phyloP scores from a whole-genome alignment of 306 rosid genomes.

The Quercus wislizeni region DNA sequence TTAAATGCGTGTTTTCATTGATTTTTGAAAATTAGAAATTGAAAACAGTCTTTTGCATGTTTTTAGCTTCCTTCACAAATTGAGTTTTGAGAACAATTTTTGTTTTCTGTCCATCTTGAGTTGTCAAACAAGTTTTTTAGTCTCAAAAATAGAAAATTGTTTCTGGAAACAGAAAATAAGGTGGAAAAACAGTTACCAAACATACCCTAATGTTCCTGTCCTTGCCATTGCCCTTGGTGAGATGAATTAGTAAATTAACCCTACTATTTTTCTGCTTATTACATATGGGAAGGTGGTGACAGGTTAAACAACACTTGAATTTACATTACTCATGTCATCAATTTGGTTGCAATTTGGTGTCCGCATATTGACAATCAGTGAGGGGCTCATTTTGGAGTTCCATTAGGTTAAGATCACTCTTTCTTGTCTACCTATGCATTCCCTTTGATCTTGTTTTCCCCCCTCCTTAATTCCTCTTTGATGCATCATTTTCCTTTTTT shows the following conservation, averaged over 20 bases:
- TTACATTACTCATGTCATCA: not conserved
- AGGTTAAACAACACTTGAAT: not conserved
- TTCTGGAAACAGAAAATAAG: too few relatives aligned
- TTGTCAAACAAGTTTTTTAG: too few relatives aligned
- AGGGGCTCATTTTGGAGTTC: not conserved
- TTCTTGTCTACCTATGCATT: not conserved
- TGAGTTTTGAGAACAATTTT: too few relatives aligned
- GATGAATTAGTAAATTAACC: not conserved
- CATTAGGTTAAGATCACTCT: not conserved
- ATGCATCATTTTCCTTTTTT: not conserved
- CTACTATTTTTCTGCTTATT: not conserved
- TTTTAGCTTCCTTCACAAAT: too few relatives aligned
- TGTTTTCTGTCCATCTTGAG: too few relatives aligned
- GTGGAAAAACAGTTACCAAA: too few relatives aligned
- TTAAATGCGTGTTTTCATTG: too few relatives aligned
- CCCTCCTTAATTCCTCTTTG: not conserved
- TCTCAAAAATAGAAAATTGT: too few relatives aligned
- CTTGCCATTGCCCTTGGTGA: not conserved
- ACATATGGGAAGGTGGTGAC: not conserved
- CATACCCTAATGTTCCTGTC: not conserved
- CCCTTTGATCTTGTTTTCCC: not conserved
- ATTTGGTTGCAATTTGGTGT: not conserved
- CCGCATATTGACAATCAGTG: not conserved
- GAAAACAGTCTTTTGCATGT: too few relatives aligned
- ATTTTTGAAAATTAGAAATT: too few relatives aligned